phyloP scores from a whole-genome alignment of 2,329 filamentous ascomycete species.

The Nothophaeocryptopus gaeumannii region DNA sequence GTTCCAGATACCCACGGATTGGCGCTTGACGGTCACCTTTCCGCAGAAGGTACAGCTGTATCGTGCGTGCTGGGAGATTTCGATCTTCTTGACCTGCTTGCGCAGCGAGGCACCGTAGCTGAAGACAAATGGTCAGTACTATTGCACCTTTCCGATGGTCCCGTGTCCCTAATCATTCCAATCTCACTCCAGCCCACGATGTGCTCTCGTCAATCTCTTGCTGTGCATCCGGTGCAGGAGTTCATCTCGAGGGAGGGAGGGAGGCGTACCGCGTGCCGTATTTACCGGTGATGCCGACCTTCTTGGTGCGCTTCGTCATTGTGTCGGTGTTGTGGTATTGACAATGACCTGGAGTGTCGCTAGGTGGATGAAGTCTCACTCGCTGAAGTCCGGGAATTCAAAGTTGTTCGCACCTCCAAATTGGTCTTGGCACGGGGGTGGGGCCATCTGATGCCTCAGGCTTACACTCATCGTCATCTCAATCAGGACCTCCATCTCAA shows the following conservation, averaged over 20 bases:
- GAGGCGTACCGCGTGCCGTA: conserved; percentile 85
- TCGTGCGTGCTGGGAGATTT: conserved; percentile 96
- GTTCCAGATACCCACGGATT: conserved; percentile 93
- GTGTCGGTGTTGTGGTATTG: conserved; percentile 46
- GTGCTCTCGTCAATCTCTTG: conserved; percentile 7
- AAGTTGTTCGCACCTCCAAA: conserved; percentile 6
- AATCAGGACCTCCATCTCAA: too few relatives aligned
- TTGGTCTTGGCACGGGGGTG: not conserved
- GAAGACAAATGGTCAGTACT: conserved; percentile 19
- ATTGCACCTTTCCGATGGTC: not conserved
- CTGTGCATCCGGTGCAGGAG: not conserved
- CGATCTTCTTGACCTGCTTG: conserved; percentile 99
- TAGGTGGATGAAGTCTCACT: conserved; percentile 4
- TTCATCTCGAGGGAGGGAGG: conserved; percentile 6
- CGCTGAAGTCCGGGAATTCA: conserved; percentile 9
- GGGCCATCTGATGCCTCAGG: too few relatives aligned
- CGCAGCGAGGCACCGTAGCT: conserved; percentile 99
- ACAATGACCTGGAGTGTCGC: conserved; percentile 13
- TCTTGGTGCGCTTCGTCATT: conserved; percentile 96
- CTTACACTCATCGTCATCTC: too few relatives aligned
- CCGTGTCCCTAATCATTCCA: not conserved
- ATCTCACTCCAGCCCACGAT: not conserved
- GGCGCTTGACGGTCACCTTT: conserved; percentile 74
- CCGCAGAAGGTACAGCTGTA: conserved; percentile 99
- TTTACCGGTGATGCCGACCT: conserved; percentile 98